Evolutionary conservation across 1,139 yeast species (phyloP), one percentile per base, ranked within the genome.

Genomic region (Oligophagozyma castellii): DNA sequence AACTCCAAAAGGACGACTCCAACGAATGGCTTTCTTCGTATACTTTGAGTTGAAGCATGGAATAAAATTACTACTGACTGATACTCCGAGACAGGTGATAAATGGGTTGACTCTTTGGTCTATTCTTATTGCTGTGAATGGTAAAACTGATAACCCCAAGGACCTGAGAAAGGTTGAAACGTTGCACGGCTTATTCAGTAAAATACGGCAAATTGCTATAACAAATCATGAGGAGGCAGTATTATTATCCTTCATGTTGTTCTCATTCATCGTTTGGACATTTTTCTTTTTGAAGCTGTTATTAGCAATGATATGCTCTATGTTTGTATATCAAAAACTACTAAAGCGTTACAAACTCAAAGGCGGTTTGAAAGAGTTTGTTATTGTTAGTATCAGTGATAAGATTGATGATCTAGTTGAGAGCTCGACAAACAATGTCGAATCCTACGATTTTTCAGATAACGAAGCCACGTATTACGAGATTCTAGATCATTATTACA

Each of bases 81-180:
- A 83, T 43, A 67, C 86, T 4, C 95, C 95, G n/a, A 67, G 95
- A 52, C 95, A 83, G 55, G 76, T 77, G 3, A 68, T 83, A 41
- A 83, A 83, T 48, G 78, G 84, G 16, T 57, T 79, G 39, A 80
- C 95, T 0, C 54, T 78, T 21, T 63, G 75, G 46, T 63, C 70
- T 7, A 18, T 18, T 18, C 7, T 18, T 18, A 7, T 18, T 10
- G n/a, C n/a, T n/a, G n/a, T n/a, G n/a, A n/a, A n/a, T 32, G 21
- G 14, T n/a, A n/a, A n/a, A 19, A 21, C 15, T 5, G 48, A 62
- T 27, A 46, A 65, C 12, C 44, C 51, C 26, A 59, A 56, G 33
- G 31, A 38, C 24, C 31, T 47, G 25, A 43, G 36, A 4, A 35
- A 42, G 23, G 23, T 46, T 24, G 43, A 42, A 22, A 32, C 38